These are phyloP conservation scores for Neurospora sp. DNA, from an alignment of 495 filamentous ascomycete genomes.

Conservation along the genomic window DNA sequence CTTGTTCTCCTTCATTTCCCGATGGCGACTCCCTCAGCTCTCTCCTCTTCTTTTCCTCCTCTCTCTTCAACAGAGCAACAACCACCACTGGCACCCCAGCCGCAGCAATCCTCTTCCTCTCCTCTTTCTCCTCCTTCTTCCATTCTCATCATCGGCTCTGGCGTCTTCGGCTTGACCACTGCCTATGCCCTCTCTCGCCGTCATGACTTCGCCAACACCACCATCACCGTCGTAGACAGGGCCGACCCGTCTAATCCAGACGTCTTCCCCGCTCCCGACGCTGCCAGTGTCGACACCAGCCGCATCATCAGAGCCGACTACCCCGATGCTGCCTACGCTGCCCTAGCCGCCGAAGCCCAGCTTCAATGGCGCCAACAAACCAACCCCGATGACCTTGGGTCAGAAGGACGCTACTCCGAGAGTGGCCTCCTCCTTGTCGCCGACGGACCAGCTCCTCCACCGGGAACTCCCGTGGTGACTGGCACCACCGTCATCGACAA, in stretches of 20 bases:
- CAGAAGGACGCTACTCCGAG: slow-evolving; percentile 62
- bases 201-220: slow-evolving; percentile 40
- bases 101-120: slow-evolving; percentile 3
- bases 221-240: slow-evolving; percentile 62
- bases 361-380: slow-evolving; percentile 57
- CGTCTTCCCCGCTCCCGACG: slow-evolving; percentile 56
- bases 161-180: slow-evolving; percentile 68
- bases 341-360: slow-evolving; percentile 58
- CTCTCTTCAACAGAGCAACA: background rate
- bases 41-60: slow-evolving; percentile 4
- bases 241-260: slow-evolving; percentile 32
- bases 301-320: slow-evolving; percentile 82
- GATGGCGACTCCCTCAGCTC: background rate
- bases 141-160: slow-evolving; percentile 67
- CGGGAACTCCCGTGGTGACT: background rate
- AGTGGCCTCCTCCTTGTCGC: slow-evolving; percentile 63
- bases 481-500: slow-evolving; percentile 23
- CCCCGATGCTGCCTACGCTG: slow-evolving; percentile 57
- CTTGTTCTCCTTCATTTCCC: background rate
- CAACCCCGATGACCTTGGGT: slow-evolving; percentile 41
- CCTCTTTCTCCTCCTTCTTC: slow-evolving; percentile 30
- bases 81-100: background rate
- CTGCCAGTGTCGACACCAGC: slow-evolving; percentile 63
- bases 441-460: slow-evolving; percentile 16
- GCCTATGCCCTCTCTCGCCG: slow-evolving; percentile 50